Evolutionary conservation across 2,329 filamentous ascomycete species (phyloP).

Genomic region (Colletotrichum eleusines): DNA sequence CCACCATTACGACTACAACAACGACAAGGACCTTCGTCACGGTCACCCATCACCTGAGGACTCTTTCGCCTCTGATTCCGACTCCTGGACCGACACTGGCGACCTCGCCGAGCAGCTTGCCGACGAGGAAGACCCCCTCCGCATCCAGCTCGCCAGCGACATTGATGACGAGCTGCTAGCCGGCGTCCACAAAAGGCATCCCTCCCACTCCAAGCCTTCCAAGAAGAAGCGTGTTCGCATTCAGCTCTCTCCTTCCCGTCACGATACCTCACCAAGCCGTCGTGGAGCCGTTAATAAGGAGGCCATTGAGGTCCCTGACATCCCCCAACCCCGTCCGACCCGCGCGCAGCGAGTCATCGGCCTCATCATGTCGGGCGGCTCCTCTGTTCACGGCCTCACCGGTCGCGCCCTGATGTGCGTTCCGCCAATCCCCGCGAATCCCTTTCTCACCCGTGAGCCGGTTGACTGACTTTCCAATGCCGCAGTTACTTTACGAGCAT

Average conservation of each 20-base stretch:
- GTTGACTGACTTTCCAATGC: slow-evolving; percentile 41
- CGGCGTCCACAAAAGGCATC: slow-evolving; percentile 59
- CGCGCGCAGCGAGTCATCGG: slow-evolving; percentile 79
- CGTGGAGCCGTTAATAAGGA: slow-evolving; percentile 71
- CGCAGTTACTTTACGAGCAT: slow-evolving; percentile 93
- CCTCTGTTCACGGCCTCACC: slow-evolving; percentile 89
- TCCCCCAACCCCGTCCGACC: slow-evolving; percentile 72
- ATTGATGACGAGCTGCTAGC: slow-evolving; percentile 73
- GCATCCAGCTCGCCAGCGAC: slow-evolving; percentile 74
- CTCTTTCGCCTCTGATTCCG: slow-evolving; percentile 71
- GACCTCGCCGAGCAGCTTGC: slow-evolving; percentile 93
- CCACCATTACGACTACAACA: slow-evolving; percentile 55
- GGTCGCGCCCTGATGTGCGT: slow-evolving; percentile 92
- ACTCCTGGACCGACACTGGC: slow-evolving; percentile 91
- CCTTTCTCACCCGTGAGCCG: background rate
- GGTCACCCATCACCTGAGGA: slow-evolving; percentile 61
- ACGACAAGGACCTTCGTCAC: slow-evolving; percentile 60
- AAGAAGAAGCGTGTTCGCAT: slow-evolving; percentile 79
- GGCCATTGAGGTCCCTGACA: slow-evolving; percentile 84
- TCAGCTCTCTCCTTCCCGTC: slow-evolving; percentile 60
- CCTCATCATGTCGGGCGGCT: slow-evolving; percentile 86
- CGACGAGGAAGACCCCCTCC: slow-evolving; percentile 86
- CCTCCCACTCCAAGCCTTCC: slow-evolving; percentile 52
- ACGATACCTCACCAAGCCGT: slow-evolving; percentile 51
- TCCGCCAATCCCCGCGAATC: slow-evolving; percentile 43